phyloP scores from a whole-genome alignment of 176 grass and related monocot species.

The Melocanna baccifera region DNA sequence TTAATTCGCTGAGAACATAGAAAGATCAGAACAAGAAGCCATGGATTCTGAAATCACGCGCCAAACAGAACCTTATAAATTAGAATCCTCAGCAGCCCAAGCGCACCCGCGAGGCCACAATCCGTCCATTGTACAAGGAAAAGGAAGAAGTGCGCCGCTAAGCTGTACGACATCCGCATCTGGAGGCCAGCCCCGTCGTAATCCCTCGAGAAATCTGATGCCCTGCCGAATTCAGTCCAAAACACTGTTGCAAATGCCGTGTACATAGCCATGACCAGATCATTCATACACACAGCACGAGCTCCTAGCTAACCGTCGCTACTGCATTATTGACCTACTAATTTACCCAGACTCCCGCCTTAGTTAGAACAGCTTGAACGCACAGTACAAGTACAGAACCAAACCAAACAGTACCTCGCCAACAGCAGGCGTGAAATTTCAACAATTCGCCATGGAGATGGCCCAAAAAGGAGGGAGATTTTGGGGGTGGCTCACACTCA shows the following conservation, averaged over 20 bases:
- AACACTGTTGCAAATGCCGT: not conserved
- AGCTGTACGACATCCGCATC: constrained; percentile 93
- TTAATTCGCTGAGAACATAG: not conserved
- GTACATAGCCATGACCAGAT: not conserved
- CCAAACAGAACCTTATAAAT: constrained; percentile 59
- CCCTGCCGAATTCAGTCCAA: constrained; percentile 35
- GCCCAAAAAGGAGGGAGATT: not conserved
- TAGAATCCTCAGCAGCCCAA: constrained; percentile 79
- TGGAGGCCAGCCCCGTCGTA: constrained; percentile 85
- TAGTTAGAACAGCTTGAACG: not conserved
- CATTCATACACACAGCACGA: constrained; percentile 19
- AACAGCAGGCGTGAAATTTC: not conserved
- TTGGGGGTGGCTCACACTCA: constrained; percentile 10
- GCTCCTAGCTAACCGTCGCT: not conserved
- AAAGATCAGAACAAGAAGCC: not conserved
- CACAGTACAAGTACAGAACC: too few species aligned
- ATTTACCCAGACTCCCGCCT: not conserved
- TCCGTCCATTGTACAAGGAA: constrained; percentile 95
- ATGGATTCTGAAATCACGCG: not conserved
- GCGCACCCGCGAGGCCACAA: constrained; percentile 84
- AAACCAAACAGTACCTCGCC: not conserved
- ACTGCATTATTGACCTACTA: not conserved
- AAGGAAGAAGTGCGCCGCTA: constrained; percentile 72
- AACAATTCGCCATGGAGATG: not conserved
- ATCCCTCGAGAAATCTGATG: constrained; percentile 79